Conservation (phyloP, 1,284 basidiomycete species). For the Flammula alnicola region DNA sequence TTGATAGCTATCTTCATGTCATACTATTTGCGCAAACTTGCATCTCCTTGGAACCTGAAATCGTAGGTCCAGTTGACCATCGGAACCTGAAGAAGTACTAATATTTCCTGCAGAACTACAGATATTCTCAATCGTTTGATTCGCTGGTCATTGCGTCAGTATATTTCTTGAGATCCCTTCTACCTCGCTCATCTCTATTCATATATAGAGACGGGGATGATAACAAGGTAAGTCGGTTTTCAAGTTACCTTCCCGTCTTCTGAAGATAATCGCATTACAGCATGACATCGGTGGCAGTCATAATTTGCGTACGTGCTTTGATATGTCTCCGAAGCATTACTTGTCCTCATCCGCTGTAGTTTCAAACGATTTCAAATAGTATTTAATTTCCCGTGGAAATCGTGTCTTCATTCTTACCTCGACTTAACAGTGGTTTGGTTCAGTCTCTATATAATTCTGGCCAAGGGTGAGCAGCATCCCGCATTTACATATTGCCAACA, state of each 20-base stretch:
- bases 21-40: background rate
- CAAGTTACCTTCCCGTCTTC: background rate
- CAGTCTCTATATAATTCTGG: background rate
- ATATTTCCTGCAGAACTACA: background rate
- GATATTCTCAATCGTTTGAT: background rate
- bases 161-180: background rate
- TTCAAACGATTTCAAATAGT: background rate
- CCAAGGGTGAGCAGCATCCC: background rate
- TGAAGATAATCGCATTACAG: background rate
- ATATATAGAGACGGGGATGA: background rate
- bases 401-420: background rate
- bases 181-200: background rate
- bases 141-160: background rate
- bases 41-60: background rate
- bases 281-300: background rate
- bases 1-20: background rate
- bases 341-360: background rate
- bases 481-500: too few species aligned
- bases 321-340: background rate
- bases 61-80: background rate
- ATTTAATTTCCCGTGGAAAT: background rate
- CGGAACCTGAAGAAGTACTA: background rate
- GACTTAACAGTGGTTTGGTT: background rate
- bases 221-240: background rate
- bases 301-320: background rate